Evolutionary conservation across 371 early-diverging fungal genomes (phyloP).

Genomic region (Mucor plumbeus): DNA sequence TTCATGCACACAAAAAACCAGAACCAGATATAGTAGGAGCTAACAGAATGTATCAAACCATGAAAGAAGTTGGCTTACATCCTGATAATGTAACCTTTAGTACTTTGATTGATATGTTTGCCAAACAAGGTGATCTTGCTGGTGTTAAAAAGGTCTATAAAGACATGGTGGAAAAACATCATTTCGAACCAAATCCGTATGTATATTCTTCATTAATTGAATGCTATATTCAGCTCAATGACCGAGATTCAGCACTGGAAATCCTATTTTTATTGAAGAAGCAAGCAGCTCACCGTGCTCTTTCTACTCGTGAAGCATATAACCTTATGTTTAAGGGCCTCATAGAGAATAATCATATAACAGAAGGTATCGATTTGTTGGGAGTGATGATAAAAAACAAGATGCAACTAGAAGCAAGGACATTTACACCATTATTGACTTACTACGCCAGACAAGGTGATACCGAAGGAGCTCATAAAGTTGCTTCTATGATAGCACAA

Average conservation of each 20-base stretch:
- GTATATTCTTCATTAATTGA: slow-evolving; percentile 45
- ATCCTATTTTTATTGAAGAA: slow-evolving; percentile 29
- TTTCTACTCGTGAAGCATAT: slow-evolving; percentile 26
- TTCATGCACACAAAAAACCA: slow-evolving; percentile 48
- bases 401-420: slow-evolving; percentile 14
- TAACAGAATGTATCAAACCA: slow-evolving; percentile 27
- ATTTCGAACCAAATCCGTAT: slow-evolving; percentile 33
- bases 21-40: slow-evolving; percentile 42
- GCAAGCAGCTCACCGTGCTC: not conserved
- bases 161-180: slow-evolving; percentile 30
- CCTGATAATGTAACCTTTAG: slow-evolving; percentile 44
- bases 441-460: slow-evolving; percentile 42
- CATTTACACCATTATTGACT: slow-evolving; percentile 39
- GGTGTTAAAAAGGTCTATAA: slow-evolving; percentile 32
- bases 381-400: slow-evolving; percentile 31
- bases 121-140: slow-evolving; percentile 40
- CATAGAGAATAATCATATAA: slow-evolving; percentile 26
- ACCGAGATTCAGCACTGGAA: slow-evolving; percentile 31
- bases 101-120: slow-evolving; percentile 51
- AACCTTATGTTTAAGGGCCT: slow-evolving; percentile 39
- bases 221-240: slow-evolving; percentile 37
- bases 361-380: slow-evolving; percentile 33
- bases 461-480: slow-evolving; percentile 20
- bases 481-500: slow-evolving; percentile 34
- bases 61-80: slow-evolving; percentile 33